A percentile compares a stretch with the other conserved stretches of the same genome.
These are phyloP conservation scores for Talaromyces liani DNA, from an alignment of 495 filamentous ascomycete genomes.

Conservation along the genomic window DNA sequence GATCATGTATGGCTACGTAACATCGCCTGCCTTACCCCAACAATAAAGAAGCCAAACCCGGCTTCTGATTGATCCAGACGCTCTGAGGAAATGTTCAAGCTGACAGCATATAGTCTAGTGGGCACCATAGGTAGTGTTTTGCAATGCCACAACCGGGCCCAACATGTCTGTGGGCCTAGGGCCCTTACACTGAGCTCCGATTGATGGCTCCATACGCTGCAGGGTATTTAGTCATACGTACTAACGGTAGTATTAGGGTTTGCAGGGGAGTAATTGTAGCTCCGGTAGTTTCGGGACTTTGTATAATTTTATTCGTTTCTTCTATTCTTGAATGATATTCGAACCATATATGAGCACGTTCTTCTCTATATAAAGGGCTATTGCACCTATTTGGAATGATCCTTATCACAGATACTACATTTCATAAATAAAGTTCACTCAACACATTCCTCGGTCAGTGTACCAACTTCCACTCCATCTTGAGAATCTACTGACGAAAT, in stretches of 20 bases:
- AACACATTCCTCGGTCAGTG: background rate
- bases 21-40: background rate
- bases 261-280: background rate
- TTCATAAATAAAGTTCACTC: background rate
- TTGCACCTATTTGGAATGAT: background rate
- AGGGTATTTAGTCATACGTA: background rate
- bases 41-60: background rate
- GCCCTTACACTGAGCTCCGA: background rate
- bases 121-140: background rate
- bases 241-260: slow-evolving; percentile 1
- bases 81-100: background rate
- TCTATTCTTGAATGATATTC: background rate
- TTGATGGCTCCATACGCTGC: background rate
- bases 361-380: background rate
- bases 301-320: background rate
- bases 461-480: background rate
- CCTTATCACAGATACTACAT: background rate
- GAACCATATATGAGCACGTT: background rate
- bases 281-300: slow-evolving; percentile 1
- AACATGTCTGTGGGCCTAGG: slow-evolving; percentile 1
- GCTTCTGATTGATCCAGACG: slow-evolving; percentile 1
- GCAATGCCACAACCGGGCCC: background rate
- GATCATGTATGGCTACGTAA: slow-evolving; percentile 5
- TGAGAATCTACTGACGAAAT: background rate
- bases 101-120: background rate